Conservation (phyloP, 129 eudicot species). For the Helianthus annuus region HanXRQr2.0-SUNRISE NC_035439.2:116464029-116464528, state of each 20-base stretch:
- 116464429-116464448: background rate
- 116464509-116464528: background rate
- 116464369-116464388: background rate
- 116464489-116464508: background rate
- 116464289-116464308: background rate
- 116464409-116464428: background rate
- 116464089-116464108: background rate
- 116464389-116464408: background rate
- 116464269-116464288: background rate
- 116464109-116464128: background rate
- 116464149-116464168: conserved; percentile 90
- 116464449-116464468: background rate
- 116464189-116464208: conserved; percentile 90
- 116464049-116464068: background rate
- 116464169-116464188: conserved; percentile 92
- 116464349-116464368: background rate
- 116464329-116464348: background rate
- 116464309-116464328: too few relatives aligned
- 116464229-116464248: background rate
- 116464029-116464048: conserved; percentile 7
- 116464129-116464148: conserved; percentile 94
- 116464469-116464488: too few relatives aligned
- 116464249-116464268: conserved; percentile 3
- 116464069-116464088: background rate
- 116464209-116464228: conserved; percentile 24